phyloP scores from a whole-genome alignment of 257 asterid species.

The Paulownia fortunei region DNA sequence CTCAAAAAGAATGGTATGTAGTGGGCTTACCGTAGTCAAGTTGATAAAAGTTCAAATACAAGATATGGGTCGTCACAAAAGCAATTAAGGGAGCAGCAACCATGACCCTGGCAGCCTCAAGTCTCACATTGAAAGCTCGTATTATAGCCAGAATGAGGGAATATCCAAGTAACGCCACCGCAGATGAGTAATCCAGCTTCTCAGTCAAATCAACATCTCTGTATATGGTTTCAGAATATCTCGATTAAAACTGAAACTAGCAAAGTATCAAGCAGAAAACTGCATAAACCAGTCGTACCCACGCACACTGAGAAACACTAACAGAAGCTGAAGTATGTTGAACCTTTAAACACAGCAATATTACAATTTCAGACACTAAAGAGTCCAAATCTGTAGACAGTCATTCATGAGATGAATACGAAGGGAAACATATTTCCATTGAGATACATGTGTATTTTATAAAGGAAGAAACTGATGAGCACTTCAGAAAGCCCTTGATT shows the following conservation, averaged over 20 bases:
- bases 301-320: neutral
- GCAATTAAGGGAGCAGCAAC: constrained; percentile 84
- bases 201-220: constrained; percentile 86
- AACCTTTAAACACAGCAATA: neutral
- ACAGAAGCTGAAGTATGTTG: neutral
- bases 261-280: neutral
- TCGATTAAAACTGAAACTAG: constrained; percentile 15
- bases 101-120: constrained; percentile 92
- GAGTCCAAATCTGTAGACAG: neutral
- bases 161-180: constrained; percentile 75
- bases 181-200: constrained; percentile 82
- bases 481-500: neutral
- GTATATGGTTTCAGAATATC: constrained; percentile 38
- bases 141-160: constrained; percentile 72
- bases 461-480: neutral
- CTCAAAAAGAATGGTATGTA: constrained; percentile 1
- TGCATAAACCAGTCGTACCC: neutral
- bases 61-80: constrained; percentile 72
- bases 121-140: constrained; percentile 61
- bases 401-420: constrained; percentile 7
- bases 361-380: neutral
- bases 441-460: neutral
- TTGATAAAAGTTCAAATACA: constrained; percentile 70
- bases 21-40: constrained; percentile 64
- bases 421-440: constrained; percentile 5